A percentile compares a stretch with the other conserved stretches of the same genome.
These are phyloP conservation scores for Mycogone perniciosa DNA, from an alignment of 2,329 filamentous ascomycete genomes.

Conservation along the genomic window DNA sequence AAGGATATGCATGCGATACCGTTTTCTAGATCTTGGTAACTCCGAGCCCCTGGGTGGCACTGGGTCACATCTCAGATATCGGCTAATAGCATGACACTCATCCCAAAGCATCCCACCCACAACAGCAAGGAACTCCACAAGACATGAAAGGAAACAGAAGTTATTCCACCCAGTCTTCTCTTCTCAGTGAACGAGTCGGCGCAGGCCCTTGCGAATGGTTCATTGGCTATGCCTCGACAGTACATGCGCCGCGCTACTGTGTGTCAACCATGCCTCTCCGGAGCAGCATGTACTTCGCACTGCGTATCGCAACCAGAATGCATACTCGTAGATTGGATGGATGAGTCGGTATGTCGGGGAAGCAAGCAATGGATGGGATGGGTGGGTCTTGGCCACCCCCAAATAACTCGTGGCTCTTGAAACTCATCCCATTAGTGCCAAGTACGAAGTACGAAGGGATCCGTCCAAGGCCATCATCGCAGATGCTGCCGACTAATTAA, in stretches of 20 bases:
- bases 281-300: background rate
- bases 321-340: background rate
- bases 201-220: background rate
- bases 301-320: too few species aligned
- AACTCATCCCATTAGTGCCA: background rate
- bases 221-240: slow-evolving; percentile 5
- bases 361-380: slow-evolving; percentile 3
- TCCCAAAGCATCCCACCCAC: too few species aligned
- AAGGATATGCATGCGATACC: background rate
- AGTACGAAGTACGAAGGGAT: too few species aligned
- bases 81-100: too few species aligned
- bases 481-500: background rate
- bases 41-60: background rate
- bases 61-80: background rate
- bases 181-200: background rate
- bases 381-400: background rate
- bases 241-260: slow-evolving; percentile 11
- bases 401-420: background rate
- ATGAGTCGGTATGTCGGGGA: background rate
- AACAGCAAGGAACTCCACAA: too few species aligned
- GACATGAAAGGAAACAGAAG: background rate
- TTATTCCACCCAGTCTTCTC: background rate
- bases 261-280: background rate
- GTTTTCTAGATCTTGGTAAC: background rate
- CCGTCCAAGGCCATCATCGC: background rate